Conservation (phyloP, 2,329 filamentous ascomycete genomes). For the Fusarium avenaceum region DNA sequence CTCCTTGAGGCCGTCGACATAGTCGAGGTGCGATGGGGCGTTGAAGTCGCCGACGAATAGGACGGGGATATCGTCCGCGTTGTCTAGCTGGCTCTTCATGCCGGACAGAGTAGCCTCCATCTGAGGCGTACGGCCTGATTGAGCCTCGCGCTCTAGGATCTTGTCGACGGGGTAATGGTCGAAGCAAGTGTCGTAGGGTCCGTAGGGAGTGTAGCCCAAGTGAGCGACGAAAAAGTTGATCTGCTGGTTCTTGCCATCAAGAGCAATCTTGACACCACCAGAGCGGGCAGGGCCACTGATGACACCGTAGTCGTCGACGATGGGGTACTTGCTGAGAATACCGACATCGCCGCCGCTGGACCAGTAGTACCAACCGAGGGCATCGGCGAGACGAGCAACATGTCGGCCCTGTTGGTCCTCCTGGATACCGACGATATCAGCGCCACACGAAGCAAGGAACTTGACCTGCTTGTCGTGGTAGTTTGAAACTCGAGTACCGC, state of each 20-base stretch:
- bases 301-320: conserved; percentile 50
- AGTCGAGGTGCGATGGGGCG: conserved; percentile 61
- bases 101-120: conserved; percentile 53
- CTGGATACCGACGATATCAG: conserved; percentile 57
- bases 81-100: conserved; percentile 52
- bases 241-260: conserved; percentile 52
- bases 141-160: conserved; percentile 53
- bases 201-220: conserved; percentile 57
- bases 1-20: conserved; percentile 51
- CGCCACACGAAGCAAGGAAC: conserved; percentile 51
- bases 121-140: conserved; percentile 56
- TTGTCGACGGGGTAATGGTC: conserved; percentile 51
- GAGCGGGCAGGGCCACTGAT: conserved; percentile 39
- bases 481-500: conserved; percentile 54
- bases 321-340: conserved; percentile 58
- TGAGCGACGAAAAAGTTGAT: conserved; percentile 57
- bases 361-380: conserved; percentile 58
- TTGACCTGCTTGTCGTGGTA: conserved; percentile 57
- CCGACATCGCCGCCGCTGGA: conserved; percentile 51
- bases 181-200: conserved; percentile 61
- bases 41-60: conserved; percentile 60
- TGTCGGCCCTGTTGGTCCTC: conserved; percentile 52
- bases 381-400: conserved; percentile 53
- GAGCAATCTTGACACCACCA: conserved; percentile 52
- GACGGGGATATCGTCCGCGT: conserved; percentile 53